Conservation (phyloP, 345 rosid genomes). For the Noccaea bulbosa region DNA sequence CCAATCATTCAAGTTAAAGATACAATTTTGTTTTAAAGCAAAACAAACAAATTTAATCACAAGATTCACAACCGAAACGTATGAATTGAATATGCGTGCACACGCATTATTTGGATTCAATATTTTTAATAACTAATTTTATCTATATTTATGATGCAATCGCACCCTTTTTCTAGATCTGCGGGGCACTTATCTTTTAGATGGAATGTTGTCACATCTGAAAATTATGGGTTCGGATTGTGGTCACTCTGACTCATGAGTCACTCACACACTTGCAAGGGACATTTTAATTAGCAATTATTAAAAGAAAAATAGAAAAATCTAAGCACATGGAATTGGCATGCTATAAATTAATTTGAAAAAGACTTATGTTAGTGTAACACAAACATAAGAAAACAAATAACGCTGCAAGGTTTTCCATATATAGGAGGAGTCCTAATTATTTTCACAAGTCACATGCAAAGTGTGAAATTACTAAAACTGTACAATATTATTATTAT, state of each 20-base stretch:
- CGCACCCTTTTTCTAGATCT: constrained; percentile 4
- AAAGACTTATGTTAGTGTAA: constrained; percentile 30
- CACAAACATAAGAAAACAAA: constrained; percentile 35
- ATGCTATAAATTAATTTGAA: constrained; percentile 20
- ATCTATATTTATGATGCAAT: constrained; percentile 22
- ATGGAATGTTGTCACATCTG: constrained; percentile 34
- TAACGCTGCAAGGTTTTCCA: constrained; percentile 13
- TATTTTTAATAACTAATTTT: background rate
- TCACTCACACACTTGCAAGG: constrained; percentile 29
- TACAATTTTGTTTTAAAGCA: background rate
- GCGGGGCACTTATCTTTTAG: background rate
- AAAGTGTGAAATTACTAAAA: constrained; percentile 30
- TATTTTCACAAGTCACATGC: constrained; percentile 33
- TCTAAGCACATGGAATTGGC: constrained; percentile 36
- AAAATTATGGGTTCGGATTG: constrained; percentile 27
- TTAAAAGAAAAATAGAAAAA: background rate
- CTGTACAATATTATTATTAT: background rate
- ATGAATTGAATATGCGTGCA: background rate
- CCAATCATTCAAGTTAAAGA: background rate
- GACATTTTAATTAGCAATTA: constrained; percentile 2
- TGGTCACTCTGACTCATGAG: constrained; percentile 26
- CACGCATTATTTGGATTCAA: background rate
- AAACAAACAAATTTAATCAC: background rate
- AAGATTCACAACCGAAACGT: background rate
- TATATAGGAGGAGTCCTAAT: constrained; percentile 7